Evolutionary conservation across 2,329 filamentous ascomycete genomes (phyloP).

Genomic region (Cladosporium halotolerans): DNA sequence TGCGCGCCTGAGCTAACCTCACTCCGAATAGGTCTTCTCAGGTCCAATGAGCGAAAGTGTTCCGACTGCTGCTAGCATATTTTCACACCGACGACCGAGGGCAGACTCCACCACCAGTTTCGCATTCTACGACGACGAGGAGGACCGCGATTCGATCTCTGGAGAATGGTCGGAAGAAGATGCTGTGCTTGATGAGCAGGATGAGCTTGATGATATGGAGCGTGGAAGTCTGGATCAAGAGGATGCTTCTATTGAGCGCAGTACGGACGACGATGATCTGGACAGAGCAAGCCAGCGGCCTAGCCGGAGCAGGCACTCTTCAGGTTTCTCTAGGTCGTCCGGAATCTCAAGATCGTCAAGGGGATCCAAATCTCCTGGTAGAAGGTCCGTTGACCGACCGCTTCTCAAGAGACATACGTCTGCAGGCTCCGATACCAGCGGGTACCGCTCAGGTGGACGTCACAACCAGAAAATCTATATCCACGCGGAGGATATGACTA

Average conservation of each 20-base stretch:
- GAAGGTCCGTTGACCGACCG: slow-evolving; percentile 48
- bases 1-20: too few species aligned
- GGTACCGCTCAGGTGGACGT: slow-evolving; percentile 54
- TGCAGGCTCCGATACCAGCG: slow-evolving; percentile 60
- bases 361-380: slow-evolving; percentile 12
- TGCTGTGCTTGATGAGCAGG: slow-evolving; percentile 41
- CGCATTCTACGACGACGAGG: slow-evolving; percentile 62
- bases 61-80: slow-evolving; percentile 89
- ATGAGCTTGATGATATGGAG: slow-evolving; percentile 27
- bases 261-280: slow-evolving; percentile 27
- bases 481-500: slow-evolving; percentile 84
- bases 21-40: slow-evolving; percentile 58
- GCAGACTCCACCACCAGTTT: slow-evolving; percentile 85
- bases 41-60: slow-evolving; percentile 92
- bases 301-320: slow-evolving; percentile 55
- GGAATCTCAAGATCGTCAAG: slow-evolving; percentile 15
- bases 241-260: slow-evolving; percentile 29
- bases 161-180: slow-evolving; percentile 48
- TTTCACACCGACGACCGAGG: slow-evolving; percentile 73
- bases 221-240: slow-evolving; percentile 35
- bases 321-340: slow-evolving; percentile 35
- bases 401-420: slow-evolving; percentile 69
- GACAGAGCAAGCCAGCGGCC: slow-evolving; percentile 17
- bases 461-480: slow-evolving; percentile 89
- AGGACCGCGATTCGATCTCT: slow-evolving; percentile 55